Percentiles rank a stretch among this genome's conserved stretches.
Conservation (phyloP, 75 land plant genomes). For the Larix kaempferi region DNA sequence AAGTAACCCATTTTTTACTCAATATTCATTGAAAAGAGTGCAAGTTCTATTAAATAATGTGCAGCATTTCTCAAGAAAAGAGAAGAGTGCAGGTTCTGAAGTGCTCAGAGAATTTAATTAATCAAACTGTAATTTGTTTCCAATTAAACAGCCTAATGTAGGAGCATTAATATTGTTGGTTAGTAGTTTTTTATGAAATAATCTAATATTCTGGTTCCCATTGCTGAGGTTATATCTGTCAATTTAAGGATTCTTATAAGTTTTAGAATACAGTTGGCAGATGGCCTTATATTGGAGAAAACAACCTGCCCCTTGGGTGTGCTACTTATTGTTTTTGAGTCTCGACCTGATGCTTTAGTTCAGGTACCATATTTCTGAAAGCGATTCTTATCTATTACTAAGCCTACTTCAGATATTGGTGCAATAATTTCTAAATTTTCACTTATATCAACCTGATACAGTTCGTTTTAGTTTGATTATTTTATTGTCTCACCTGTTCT, state of each 20-base stretch:
- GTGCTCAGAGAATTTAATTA: no score
- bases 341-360: conserved; percentile 98
- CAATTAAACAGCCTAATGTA: no score
- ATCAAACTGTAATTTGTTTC: no score
- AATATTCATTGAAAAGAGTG: not conserved
- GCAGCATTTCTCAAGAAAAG: no score
- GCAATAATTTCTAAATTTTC: not conserved
- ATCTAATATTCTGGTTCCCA: not conserved
- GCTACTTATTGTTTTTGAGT: conserved; percentile 88
- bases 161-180: not conserved
- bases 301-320: conserved; percentile 89
- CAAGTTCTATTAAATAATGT: no score
- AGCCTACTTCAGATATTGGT: not conserved
- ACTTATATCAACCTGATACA: not conserved
- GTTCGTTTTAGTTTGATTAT: not conserved
- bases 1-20: not conserved
- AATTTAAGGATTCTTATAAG: not conserved
- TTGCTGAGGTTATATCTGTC: not conserved
- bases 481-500: not conserved
- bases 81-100: no score
- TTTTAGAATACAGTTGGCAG: conserved; percentile 70
- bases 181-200: not conserved
- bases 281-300: conserved; percentile 84
- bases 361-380: conserved; percentile 55
- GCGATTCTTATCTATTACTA: not conserved